phyloP scores from a whole-genome alignment of 1,139 yeast species.

The Kodamaea arcana region DNA sequence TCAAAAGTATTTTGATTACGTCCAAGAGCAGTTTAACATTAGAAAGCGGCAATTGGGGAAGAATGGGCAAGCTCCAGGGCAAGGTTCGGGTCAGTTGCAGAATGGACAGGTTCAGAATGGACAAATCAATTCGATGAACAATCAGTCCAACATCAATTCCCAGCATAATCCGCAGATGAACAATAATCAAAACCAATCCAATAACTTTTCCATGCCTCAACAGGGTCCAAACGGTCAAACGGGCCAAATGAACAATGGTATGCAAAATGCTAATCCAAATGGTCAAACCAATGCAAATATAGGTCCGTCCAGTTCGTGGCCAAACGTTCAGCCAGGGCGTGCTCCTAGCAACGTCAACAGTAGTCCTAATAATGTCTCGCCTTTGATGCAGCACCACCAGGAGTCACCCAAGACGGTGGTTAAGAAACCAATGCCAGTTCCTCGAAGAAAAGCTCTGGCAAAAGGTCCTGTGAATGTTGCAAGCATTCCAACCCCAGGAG shows the following conservation, averaged over 20 bases:
- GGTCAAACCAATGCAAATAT: slow-evolving; percentile 18
- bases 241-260: neutral
- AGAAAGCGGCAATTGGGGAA: slow-evolving; percentile 29
- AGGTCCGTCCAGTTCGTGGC: slow-evolving; percentile 21
- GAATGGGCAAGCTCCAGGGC: slow-evolving; percentile 3
- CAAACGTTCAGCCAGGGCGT: slow-evolving; percentile 17
- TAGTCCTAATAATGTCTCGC: slow-evolving; percentile 5
- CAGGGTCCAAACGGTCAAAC: neutral
- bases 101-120: neutral
- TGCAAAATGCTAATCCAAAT: slow-evolving; percentile 11
- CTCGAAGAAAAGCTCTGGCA: slow-evolving; percentile 26
- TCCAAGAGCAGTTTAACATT: slow-evolving; percentile 45
- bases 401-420: slow-evolving; percentile 3
- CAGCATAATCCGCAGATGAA: neutral
- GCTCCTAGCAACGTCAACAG: slow-evolving; percentile 3
- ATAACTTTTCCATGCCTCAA: neutral
- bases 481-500: slow-evolving; percentile 33
- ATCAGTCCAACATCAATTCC: neutral
- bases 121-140: neutral
- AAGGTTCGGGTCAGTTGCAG: neutral
- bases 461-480: slow-evolving; percentile 17
- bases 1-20: slow-evolving; percentile 70
- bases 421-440: slow-evolving; percentile 10
- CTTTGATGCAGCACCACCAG: slow-evolving; percentile 12
- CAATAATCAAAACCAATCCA: neutral